phyloP scores from a whole-genome alignment of 257 asterid genomes.

The Ophiorrhiza pumila region DNA sequence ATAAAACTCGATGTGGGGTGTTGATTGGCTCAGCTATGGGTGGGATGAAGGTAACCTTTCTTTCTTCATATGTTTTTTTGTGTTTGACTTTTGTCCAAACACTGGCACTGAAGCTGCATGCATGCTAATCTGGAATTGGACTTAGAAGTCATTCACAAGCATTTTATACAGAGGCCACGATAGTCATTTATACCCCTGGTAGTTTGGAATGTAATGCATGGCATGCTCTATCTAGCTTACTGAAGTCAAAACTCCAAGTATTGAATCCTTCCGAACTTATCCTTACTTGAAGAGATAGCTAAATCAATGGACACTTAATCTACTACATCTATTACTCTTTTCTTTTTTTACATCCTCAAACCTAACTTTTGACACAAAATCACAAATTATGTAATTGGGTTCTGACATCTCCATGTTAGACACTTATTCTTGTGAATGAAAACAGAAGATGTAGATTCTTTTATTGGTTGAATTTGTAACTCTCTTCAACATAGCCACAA shows the following conservation, averaged over 20 bases:
- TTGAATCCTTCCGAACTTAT: not conserved
- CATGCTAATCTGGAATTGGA: not conserved
- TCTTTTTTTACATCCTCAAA: not conserved
- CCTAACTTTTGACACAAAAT: not conserved
- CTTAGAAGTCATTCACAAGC: not conserved
- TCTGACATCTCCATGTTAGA: not conserved
- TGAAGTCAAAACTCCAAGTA: not conserved
- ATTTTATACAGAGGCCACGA: not conserved
- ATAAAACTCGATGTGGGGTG: conserved; percentile 84
- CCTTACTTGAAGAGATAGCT: not conserved
- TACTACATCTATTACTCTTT: not conserved
- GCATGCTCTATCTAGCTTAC: not conserved
- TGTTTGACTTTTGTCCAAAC: not conserved
- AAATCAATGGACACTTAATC: not conserved
- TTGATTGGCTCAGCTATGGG: conserved; percentile 96
- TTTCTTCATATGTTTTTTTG: not conserved
- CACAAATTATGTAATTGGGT: not conserved
- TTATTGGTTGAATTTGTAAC: not conserved
- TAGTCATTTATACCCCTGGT: not conserved
- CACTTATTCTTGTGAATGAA: not conserved
- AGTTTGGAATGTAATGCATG: not conserved
- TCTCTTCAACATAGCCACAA: not conserved
- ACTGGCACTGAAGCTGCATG: not conserved
- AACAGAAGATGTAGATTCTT: no score
- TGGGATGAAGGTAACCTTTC: conserved; percentile 74